Percentiles rank a stretch among this genome's conserved stretches.
phyloP scores from a whole-genome alignment of 2,329 filamentous ascomycete species.

The Eutypella sp. region DNA sequence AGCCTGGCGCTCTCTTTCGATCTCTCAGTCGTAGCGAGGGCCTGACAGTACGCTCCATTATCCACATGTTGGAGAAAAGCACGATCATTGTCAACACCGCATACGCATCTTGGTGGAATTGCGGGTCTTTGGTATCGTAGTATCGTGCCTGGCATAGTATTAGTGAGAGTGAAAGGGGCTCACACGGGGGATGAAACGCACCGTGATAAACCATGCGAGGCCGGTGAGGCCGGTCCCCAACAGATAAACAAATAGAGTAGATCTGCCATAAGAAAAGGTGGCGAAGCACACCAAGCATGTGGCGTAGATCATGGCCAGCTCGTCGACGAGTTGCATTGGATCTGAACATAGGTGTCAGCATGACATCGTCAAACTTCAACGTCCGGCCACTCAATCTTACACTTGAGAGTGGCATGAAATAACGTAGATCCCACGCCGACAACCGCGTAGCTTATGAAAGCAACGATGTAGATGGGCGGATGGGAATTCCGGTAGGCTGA shows the following conservation, averaged over 20 bases:
- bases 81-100: conserved; percentile 66
- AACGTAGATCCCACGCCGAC: conserved; percentile 51
- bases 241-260: conserved; percentile 41
- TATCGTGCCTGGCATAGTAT: conserved; percentile 48
- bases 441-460: conserved; percentile 48
- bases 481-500: conserved; percentile 70
- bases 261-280: conserved; percentile 66
- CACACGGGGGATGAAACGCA: conserved; percentile 37
- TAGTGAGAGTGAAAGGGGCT: conserved; percentile 3
- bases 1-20: conserved; percentile 40
- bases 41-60: conserved; percentile 55
- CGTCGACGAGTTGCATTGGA: conserved; percentile 56
- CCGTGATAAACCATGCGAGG: conserved; percentile 65
- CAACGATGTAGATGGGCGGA: conserved; percentile 68
- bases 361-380: no score
- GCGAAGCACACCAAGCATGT: conserved; percentile 56
- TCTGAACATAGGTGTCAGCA: conserved; percentile 32
- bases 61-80: conserved; percentile 67
- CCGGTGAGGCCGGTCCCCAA: conserved; percentile 53
- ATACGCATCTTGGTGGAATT: conserved; percentile 79
- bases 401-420: conserved; percentile 54
- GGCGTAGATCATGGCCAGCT: conserved; percentile 57
- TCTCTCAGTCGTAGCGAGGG: conserved; percentile 40
- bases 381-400: no score
- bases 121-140: conserved; percentile 74